Base-by-base conservation (phyloP, 2,329 filamentous ascomycete genomes). In the Diplocarpon mali region DNA sequence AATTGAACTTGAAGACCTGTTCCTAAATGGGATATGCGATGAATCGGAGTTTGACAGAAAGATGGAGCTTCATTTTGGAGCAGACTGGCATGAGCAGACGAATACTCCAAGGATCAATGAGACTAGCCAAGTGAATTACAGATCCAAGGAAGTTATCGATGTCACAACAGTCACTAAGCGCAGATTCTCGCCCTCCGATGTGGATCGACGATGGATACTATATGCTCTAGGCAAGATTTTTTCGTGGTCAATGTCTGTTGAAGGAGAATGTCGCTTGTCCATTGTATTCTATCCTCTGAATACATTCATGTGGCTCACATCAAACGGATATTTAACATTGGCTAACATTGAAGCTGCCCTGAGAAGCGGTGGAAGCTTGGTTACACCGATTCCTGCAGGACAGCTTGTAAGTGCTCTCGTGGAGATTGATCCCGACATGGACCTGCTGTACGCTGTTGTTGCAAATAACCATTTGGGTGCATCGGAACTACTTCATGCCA, bases 381-480 rank as follows among this genome's bases (percentile, higher is more conserved):
- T 40, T 6, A 40, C 45, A 39, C 62, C 67, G n/a, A 66, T 71
- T 20, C 64, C 74, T 12, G 70, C 78, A 10, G 74, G 75, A 29
- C 76, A 83, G 46, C 67, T 88, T 3, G 71, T 85, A 16, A 64
- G 69, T 36, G 69, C 79, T 36, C 65, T 88, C 31, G 71, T 74
- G 1, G 70, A 79, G 39, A 69, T 80, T n/a, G 83, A 88, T 54
- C 74, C 78, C 2, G 77, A 78, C 29, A 72, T 86, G 60, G 75
- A 79, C 40, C 66, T 86, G 2, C 68, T 88, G 32, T 70, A 80
- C 35, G 73, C 72, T 44, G 76, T 85, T 47, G 67, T 89, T 6
- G 74, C 76, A 32, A 71, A 73, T 5, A 83, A 81, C 7, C 75
- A 77, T 54, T 69, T 87, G 14, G 76, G 78, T 3, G 69, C 82